A percentile compares a stretch with the other conserved stretches of the same genome.
Evolutionary conservation across 305 asterid genomes (phyloP).

Genomic region (Fraxinus paxiana): DNA sequence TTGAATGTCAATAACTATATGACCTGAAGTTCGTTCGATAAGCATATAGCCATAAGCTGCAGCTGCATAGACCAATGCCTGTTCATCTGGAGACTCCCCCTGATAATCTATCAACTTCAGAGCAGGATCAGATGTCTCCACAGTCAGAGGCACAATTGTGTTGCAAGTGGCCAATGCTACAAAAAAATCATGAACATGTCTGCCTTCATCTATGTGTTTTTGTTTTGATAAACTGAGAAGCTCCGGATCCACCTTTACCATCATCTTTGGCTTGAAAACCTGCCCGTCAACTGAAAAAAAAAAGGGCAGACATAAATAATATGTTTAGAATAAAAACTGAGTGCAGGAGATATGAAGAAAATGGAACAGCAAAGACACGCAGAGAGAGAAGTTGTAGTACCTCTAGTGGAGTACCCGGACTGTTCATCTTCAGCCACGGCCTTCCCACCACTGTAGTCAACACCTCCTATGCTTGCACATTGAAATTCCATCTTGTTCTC

Average conservation of each 20-base stretch:
- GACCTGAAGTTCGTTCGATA: conserved; percentile 88
- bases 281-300: conserved; percentile 54
- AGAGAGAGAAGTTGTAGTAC: conserved; percentile 31
- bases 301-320: conserved; percentile 21
- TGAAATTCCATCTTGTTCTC: conserved; percentile 99
- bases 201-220: conserved; percentile 51
- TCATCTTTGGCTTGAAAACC: conserved; percentile 74
- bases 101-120: conserved; percentile 78
- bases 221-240: conserved; percentile 56
- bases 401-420: conserved; percentile 52
- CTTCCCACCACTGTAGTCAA: conserved; percentile 49
- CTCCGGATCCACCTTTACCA: conserved; percentile 61
- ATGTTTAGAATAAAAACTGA: conserved; percentile 16
- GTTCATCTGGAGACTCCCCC: conserved; percentile 99
- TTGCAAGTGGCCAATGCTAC: conserved; percentile 95
- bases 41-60: conserved; percentile 95
- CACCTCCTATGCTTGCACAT: conserved; percentile 88
- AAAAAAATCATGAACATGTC: conserved; percentile 60
- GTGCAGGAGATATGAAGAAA: not conserved
- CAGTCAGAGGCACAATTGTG: conserved; percentile 82
- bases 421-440: conserved; percentile 39
- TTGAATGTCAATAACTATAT: conserved; percentile 74
- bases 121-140: conserved; percentile 74
- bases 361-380: not conserved
- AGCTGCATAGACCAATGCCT: conserved; percentile 95